These are phyloP conservation scores for Thozetella sp. DNA, from an alignment of 495 filamentous ascomycete species.

Conservation along the genomic window DNA sequence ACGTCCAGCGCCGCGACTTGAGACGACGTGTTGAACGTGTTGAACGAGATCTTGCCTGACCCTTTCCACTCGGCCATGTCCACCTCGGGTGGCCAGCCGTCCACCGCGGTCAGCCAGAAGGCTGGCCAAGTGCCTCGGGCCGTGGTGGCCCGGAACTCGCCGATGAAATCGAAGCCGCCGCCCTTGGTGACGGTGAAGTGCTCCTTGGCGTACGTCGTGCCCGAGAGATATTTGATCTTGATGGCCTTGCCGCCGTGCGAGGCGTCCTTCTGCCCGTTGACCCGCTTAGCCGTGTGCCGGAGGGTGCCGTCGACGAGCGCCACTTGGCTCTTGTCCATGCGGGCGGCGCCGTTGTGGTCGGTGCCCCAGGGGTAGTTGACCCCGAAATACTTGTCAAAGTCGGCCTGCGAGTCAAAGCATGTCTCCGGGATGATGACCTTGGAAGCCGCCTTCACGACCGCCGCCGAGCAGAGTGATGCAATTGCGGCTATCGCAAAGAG, in stretches of 20 bases:
- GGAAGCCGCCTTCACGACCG: constrained; percentile 19
- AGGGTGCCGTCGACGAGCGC: constrained; percentile 31
- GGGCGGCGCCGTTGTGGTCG: constrained; percentile 58
- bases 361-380: constrained; percentile 52
- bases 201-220: constrained; percentile 48
- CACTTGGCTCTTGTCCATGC: constrained; percentile 49
- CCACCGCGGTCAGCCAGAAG: constrained; percentile 63
- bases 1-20: constrained; percentile 48
- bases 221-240: constrained; percentile 54
- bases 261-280: constrained; percentile 41
- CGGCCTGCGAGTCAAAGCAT: constrained; percentile 51
- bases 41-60: constrained; percentile 61
- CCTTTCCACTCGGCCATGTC: constrained; percentile 68
- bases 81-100: constrained; percentile 66
- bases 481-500: neutral
- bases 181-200: constrained; percentile 45
- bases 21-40: constrained; percentile 60
- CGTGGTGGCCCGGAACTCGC: constrained; percentile 53
- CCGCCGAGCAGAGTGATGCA: constrained; percentile 10
- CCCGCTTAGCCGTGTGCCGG: constrained; percentile 47
- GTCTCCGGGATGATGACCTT: constrained; percentile 53
- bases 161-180: constrained; percentile 53
- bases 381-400: constrained; percentile 52
- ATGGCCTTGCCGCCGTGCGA: constrained; percentile 46
- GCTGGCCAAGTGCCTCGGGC: constrained; percentile 60